Conservation (phyloP, 1,284 basidiomycete genomes). For the Malassezia vespertilionis region DNA sequence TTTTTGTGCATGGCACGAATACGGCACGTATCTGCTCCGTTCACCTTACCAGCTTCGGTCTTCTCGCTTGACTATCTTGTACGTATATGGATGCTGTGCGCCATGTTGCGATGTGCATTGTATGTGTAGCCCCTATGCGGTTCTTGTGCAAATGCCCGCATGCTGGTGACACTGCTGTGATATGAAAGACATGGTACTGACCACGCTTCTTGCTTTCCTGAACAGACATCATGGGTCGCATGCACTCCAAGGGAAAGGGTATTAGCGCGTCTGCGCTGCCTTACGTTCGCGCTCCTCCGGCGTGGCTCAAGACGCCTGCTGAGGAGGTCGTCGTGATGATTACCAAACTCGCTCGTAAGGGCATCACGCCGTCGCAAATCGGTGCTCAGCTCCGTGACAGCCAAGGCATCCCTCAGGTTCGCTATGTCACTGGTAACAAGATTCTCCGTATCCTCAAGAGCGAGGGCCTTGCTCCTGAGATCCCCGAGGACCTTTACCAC, state of each 20-base stretch:
- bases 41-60: constrained; percentile 13
- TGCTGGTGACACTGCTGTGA: no score
- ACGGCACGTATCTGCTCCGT: neutral
- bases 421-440: constrained; percentile 98
- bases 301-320: constrained; percentile 91
- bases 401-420: constrained; percentile 88
- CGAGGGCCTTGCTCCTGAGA: constrained; percentile 85
- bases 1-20: constrained; percentile 1
- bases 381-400: constrained; percentile 96
- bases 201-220: neutral
- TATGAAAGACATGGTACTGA: no score
- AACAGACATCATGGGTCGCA: constrained; percentile 41
- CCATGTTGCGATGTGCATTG: neutral
- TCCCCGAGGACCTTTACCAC: constrained; percentile 99
- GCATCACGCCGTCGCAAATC: constrained; percentile 93
- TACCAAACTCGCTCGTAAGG: constrained; percentile 92
- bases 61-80: constrained; percentile 7
- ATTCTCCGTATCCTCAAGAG: constrained; percentile 96
- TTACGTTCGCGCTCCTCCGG: constrained; percentile 84
- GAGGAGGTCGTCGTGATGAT: constrained; percentile 94
- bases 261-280: constrained; percentile 79
- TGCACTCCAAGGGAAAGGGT: constrained; percentile 48
- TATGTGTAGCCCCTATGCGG: neutral
- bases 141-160: neutral
- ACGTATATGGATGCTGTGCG: neutral